Percentiles rank a stretch among this genome's conserved stretches.
Conservation (phyloP, 2,329 filamentous ascomycete genomes). For the Colletotrichum aenigma region DNA sequence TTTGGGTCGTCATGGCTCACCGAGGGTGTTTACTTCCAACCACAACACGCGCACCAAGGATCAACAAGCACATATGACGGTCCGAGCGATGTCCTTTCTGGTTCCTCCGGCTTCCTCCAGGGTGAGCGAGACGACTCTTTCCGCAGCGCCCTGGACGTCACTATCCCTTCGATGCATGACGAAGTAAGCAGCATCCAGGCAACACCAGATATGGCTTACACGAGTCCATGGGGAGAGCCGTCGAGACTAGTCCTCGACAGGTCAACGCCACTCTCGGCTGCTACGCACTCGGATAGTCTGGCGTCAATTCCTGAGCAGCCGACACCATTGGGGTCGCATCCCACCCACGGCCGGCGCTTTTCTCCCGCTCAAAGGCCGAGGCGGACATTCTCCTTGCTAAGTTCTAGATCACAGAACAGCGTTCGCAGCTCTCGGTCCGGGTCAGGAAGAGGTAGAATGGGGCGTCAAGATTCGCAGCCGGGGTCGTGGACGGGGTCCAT, state of each 20-base stretch:
- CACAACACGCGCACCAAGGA: slow-evolving; percentile 1
- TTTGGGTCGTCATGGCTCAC: slow-evolving; percentile 11
- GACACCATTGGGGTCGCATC: slow-evolving; percentile 12
- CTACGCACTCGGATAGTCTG: slow-evolving; percentile 10
- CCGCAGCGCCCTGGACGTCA: slow-evolving; percentile 30
- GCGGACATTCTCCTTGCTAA: background rate
- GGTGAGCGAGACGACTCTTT: slow-evolving; percentile 27
- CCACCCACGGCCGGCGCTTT: slow-evolving; percentile 10
- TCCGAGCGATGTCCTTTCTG: slow-evolving; percentile 15
- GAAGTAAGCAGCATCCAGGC: slow-evolving; percentile 24
- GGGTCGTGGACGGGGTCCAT: slow-evolving; percentile 8
- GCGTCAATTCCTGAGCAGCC: slow-evolving; percentile 17
- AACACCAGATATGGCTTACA: slow-evolving; percentile 26
- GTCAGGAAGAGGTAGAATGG: slow-evolving; percentile 11
- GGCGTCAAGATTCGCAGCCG: slow-evolving; percentile 3
- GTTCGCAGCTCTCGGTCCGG: slow-evolving; percentile 3
- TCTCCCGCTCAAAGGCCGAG: background rate
- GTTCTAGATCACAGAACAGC: background rate
- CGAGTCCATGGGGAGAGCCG: slow-evolving; percentile 12
- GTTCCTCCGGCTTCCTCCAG: slow-evolving; percentile 16
- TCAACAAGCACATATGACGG: slow-evolving; percentile 25
- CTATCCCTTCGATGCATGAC: slow-evolving; percentile 26
- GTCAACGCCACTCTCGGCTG: background rate
- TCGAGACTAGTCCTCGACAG: slow-evolving; percentile 2
- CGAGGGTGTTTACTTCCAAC: background rate